These are phyloP conservation scores for Colletotrichum liaoningense DNA, from an alignment of 2,329 filamentous ascomycete species.

Conservation along the genomic window DNA sequence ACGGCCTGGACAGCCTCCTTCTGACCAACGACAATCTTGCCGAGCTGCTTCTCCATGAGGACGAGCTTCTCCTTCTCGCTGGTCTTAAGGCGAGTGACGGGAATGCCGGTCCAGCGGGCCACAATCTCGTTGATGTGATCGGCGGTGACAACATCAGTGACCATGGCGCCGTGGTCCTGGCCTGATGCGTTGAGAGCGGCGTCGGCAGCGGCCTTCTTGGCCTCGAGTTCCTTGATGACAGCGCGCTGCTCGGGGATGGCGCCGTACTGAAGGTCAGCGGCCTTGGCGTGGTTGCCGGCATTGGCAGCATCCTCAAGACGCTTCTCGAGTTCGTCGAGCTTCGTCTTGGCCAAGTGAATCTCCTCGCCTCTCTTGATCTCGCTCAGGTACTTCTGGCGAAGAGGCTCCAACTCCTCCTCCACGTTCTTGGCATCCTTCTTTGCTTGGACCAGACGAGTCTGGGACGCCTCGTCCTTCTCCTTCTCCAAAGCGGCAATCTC, in stretches of 20 bases:
- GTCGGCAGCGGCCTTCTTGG: slow-evolving; percentile 83
- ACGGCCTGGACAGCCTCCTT: slow-evolving; percentile 93
- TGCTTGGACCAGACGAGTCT: slow-evolving; percentile 82
- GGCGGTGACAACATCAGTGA: slow-evolving; percentile 93
- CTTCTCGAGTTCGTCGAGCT: slow-evolving; percentile 90
- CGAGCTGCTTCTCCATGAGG: slow-evolving; percentile 90
- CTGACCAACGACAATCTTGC: slow-evolving; percentile 90
- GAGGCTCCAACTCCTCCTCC: slow-evolving; percentile 89
- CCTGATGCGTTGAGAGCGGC: slow-evolving; percentile 69
- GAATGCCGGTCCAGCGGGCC: slow-evolving; percentile 97
- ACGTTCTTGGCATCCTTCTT: slow-evolving; percentile 94
- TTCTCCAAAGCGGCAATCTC: slow-evolving; percentile 95
- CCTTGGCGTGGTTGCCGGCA: slow-evolving; percentile 83
- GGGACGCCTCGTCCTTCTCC: slow-evolving; percentile 94
- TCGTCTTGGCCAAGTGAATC: slow-evolving; percentile 94
- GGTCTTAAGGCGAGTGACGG: slow-evolving; percentile 91
- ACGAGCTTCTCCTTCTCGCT: slow-evolving; percentile 99
- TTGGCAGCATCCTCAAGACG: slow-evolving; percentile 95
- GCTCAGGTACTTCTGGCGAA: slow-evolving; percentile 94
- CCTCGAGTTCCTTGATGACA: slow-evolving; percentile 84
- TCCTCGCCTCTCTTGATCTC: slow-evolving; percentile 92
- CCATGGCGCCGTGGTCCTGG: slow-evolving; percentile 75
- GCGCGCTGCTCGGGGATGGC: slow-evolving; percentile 92
- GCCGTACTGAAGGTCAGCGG: slow-evolving; percentile 96
- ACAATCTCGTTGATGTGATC: slow-evolving; percentile 99